Conservation (phyloP, 2,329 filamentous ascomycete genomes). For the Berkeleyomyces rouxiae region DNA sequence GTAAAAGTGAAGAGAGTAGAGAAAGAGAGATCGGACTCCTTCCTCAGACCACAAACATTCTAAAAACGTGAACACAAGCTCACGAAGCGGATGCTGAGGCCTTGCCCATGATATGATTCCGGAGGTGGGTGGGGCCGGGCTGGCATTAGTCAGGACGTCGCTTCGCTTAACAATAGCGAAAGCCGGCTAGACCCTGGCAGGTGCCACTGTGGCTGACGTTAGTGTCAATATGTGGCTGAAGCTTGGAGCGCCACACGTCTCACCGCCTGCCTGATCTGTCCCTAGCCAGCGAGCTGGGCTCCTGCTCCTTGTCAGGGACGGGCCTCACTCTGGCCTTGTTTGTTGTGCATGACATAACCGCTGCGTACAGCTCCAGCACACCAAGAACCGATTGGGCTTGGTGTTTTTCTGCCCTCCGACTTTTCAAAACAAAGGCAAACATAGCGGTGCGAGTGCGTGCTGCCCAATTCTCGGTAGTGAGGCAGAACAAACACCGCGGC, state of each 20-base stretch:
- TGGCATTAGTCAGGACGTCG: no score
- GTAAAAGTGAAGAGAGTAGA: no score
- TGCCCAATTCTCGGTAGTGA: background rate
- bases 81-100: no score
- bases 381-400: no score
- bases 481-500: background rate
- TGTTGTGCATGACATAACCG: background rate
- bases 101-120: no score
- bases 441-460: background rate
- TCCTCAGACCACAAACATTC: no score
- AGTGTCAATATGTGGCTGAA: background rate
- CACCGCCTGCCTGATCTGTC: background rate
- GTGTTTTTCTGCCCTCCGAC: background rate
- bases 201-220: background rate
- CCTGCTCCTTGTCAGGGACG: background rate
- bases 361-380: no score
- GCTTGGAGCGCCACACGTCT: background rate
- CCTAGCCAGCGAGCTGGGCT: background rate
- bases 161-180: no score
- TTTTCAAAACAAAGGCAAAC: background rate
- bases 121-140: no score
- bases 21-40: no score
- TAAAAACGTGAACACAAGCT: no score
- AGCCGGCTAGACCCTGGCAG: background rate
- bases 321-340: background rate